Base-by-base conservation (phyloP, 495 filamentous ascomycete genomes). In the Aspergillus egyptiacus region DNA sequence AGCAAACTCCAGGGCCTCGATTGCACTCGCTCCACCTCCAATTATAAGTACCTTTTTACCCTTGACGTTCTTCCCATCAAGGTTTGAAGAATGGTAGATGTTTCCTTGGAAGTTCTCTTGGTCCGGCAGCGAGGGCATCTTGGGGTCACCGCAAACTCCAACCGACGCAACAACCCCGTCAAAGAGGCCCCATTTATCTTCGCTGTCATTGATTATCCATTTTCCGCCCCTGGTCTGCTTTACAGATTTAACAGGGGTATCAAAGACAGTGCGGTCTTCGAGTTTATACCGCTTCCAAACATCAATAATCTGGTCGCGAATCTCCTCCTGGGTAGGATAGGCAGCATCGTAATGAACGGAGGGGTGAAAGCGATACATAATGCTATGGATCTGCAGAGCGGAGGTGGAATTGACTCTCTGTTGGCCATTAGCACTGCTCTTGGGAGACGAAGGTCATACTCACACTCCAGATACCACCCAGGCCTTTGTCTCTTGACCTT, bases 311-410 rank as follows among this genome's bases (percentile, higher is more conserved):
- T 88, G 79, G 13, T 74, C 72, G 25, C 87, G 71, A 53, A 94
- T 91, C 53, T 87, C 79, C 48, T 81, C 63, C 27, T 85, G 81
- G 38, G 82, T 75, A 0, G 89, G 89, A 59, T 94, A 93, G 34
- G 85, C 84, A 11, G 67, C 65, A n/a, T 73, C 67, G 78, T 86
- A 93, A 41, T 72, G 69, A 2, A 94, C 78, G 0, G 84, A 86
- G 0, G 88, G 89, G 50, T 90, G 86, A 64, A 93, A 95, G 24
- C 89, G 80, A 65, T 91, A 93, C 87, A 93, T 91, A 49, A 90
- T 66, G 33, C 82, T 86, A 61, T 93, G 85, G 30, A 93, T 87
- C 54, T 93, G 87, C 0, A 93, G 76, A 33, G 83, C 76, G 1
- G 85, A 89, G 8, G 87, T 91, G 49, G 84, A 86, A 71, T 91